Base-by-base conservation (phyloP, 1,284 basidiomycete genomes). In the Melanopsichium pennsylvanicum region DNA sequence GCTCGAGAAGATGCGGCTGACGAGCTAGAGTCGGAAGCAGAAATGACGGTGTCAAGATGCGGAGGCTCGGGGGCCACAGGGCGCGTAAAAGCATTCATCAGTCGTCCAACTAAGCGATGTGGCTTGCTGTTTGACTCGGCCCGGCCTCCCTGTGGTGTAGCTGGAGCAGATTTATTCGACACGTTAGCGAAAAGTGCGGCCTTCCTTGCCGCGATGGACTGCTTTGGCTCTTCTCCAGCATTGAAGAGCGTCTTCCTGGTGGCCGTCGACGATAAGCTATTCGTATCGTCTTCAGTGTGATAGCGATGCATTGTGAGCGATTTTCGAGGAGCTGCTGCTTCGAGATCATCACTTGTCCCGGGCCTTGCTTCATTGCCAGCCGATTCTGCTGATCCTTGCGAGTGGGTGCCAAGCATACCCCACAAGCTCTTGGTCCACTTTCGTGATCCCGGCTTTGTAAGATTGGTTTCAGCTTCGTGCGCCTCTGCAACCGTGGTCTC, bases 361-460 rank as follows among this genome's bases (percentile, higher is more conserved):
- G 61, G 48, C 25, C 54, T 33, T 21, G 29, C 60, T 4, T 22
- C 10, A 6, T 35, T 43, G 8, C 23, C 19, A 13, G 22, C 15
- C 15, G 49, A 9, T 7, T 50, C 51, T 37, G 59, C 46, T 12
- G 46, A 50, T 10, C 16, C 43, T 11, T 52, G 39, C 23, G 47
- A 35, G 19, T 51, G 52, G 33, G 57, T 49, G 10, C 55, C 46
- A 10, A 66, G 43, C 52, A 59, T 69, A 7, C 70, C 67, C 70
- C 70, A 72, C 19, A 72, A 37, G 41, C 61, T 58, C 43, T 62
- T 70, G 0, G 55, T 64, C 70, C 70, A 70, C 22, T 56, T 62
- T 15, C 59, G 43, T 3, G 55, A 34, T 9, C 46, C 55, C 2
- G 39, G 31, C 15, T 55, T 66, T 7, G 41, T 25, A 4, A 42